Base-by-base conservation (phyloP, 805 yeast genomes). In the Wickerhamomyces rabaulensis region DNA sequence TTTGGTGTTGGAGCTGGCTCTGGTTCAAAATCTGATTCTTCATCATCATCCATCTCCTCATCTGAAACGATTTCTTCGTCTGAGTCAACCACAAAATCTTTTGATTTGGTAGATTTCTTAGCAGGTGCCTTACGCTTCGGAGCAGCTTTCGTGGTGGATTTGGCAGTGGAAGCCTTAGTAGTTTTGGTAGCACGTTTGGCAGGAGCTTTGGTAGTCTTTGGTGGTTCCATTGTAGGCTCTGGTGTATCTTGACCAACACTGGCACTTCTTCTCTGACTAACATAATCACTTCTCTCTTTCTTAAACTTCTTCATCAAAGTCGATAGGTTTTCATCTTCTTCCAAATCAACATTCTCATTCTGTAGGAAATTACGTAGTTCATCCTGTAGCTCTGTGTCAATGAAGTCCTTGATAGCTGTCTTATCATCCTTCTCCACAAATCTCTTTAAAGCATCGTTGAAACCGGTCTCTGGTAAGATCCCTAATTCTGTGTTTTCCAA, bases 351-450 rank as follows among this genome's bases (percentile, higher is more conserved):
- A 42, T 74, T 16, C 64, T 67, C 59, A 53, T 77, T 67, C 64
- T 69, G 64, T 42, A 56, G 35, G 36, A 56, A 56, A 9, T 51
- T 52, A 22, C 43, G 45, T 38, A 52, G 51, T 37, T 57, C 60
- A 23, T 47, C 44, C 20, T 53, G 53, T 37, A 56, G 37, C 42
- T 84, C 88, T 22, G 65, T 61, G 39, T 77, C 77, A 21, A 86
- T 75, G 54, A 78, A 84, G n/a, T 73, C 76, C 38, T 77, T 79
- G 43, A 92, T 67, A 0, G 91, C 80, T 31, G 71, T 68, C 58
- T 84, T 87, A 61, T 91, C 96, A 49, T 90, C 97, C 53, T 87
- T 88, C 39, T 84, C 89, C 4, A 94, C 82, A 60, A 80, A 85
- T 46, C 74, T 75, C 44, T 77, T 75, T 1, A 94, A 77, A 0